Base-by-base conservation (phyloP, 2,329 filamentous ascomycete genomes). In the Rasamsonia emersonii region DNA sequence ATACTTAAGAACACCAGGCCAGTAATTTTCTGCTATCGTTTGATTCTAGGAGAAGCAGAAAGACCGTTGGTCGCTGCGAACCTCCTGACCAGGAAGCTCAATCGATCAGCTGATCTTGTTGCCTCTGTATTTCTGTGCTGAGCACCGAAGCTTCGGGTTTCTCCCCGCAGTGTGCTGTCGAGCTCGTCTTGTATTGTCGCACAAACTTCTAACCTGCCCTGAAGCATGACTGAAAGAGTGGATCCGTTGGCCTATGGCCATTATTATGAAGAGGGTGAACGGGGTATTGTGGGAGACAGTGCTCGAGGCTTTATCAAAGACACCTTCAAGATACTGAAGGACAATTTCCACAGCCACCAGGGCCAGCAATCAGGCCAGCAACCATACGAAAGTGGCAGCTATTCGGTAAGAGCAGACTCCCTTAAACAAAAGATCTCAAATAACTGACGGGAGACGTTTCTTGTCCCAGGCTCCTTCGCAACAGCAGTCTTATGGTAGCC, bases 191-290 rank as follows among this genome's bases (percentile, higher is more conserved):
- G n/a, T n/a, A n/a, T n/a, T n/a, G n/a, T n/a, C n/a, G n/a, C n/a
- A n/a, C n/a, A n/a, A n/a, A n/a, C n/a, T n/a, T n/a, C n/a, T n/a
- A n/a, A n/a, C n/a, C n/a, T n/a, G n/a, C n/a, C 19, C 10, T 16
- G 10, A 14, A 36, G 9, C 11, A 63, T 63, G 59, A 54, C 59
- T 11, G 46, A 54, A 30, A 49, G 60, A 35, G 65, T 74, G 41
- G 67, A 75, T 43, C 59, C 63, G 39, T 47, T 75, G 47, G 71
- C 71, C 33, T 75, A 75, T 47, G 71, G 71, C 39, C 63, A 69
- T 20, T 70, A 70, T 43, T 47, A 58, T 47, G 49, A 46, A 37
- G 46, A 42, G 40, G 56, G 37, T 43, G 49, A 44, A 42, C 54
- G 51, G 32, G 52, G 47, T 31, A 53, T 43, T 4, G 41, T 43